Percentiles rank a stretch among this genome's conserved stretches.
These are phyloP conservation scores for Violaceomyces palustris DNA, from an alignment of 1,284 basidiomycete species.

Conservation along the genomic window DNA sequence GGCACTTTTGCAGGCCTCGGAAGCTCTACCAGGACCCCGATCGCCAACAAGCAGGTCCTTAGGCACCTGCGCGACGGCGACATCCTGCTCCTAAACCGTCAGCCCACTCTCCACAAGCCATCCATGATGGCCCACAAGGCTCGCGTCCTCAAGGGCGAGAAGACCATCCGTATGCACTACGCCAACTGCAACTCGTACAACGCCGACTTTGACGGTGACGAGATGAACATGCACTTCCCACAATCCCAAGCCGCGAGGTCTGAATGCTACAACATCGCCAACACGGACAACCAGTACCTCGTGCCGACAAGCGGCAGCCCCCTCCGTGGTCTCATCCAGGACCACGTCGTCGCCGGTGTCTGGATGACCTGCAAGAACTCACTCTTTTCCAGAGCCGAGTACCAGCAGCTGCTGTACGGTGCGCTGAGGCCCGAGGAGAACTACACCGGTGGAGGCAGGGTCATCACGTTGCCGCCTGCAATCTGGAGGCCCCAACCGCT, in stretches of 20 bases:
- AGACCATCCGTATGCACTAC: constrained; percentile 99
- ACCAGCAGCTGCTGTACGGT: constrained; percentile 93
- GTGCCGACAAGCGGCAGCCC: constrained; percentile 97
- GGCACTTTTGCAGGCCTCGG: constrained; percentile 50
- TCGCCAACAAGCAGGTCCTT: constrained; percentile 93
- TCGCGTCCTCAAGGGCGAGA: constrained; percentile 86
- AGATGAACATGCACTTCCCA: constrained; percentile 99
- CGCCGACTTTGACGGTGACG: constrained; percentile 98
- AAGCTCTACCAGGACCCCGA: constrained; percentile 50
- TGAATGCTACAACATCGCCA: constrained; percentile 72
- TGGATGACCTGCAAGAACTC: constrained; percentile 98
- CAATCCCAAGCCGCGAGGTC: constrained; percentile 90
- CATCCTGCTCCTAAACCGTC: constrained; percentile 91
- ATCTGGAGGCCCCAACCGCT: constrained; percentile 83
- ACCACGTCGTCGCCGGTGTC: constrained; percentile 96
- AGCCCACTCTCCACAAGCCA: constrained; percentile 98
- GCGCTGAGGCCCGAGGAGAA: constrained; percentile 84
- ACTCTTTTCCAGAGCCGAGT: constrained; percentile 92
- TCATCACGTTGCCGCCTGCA: constrained; percentile 80
- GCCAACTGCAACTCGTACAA: constrained; percentile 99
- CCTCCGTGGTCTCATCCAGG: constrained; percentile 94
- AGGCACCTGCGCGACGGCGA: constrained; percentile 93
- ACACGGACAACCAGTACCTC: constrained; percentile 97
- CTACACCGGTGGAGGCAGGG: constrained; percentile 63
- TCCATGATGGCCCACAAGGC: constrained; percentile 99